These are phyloP conservation scores for Pyropia haitanensis DNA, from an alignment of 23 red algal genomes.

Conservation along the genomic window DNA sequence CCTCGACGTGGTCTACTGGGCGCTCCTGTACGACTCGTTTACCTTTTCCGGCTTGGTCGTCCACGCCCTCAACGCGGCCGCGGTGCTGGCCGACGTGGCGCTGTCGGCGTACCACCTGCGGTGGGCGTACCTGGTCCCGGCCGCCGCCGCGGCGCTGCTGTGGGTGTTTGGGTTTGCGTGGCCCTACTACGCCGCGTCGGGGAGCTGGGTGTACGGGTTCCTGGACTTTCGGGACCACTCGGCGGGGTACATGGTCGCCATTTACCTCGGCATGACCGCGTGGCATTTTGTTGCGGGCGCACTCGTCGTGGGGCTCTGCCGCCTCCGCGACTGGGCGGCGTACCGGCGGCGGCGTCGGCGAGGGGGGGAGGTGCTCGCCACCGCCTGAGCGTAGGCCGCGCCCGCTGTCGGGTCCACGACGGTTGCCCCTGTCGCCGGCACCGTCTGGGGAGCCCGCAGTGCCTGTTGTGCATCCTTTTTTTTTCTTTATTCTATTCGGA, in stretches of 20 bases:
- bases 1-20: slow-evolving; percentile 41
- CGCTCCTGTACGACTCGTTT: slow-evolving; percentile 18
- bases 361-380: too few species aligned
- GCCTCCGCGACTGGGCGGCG: slow-evolving; percentile 9
- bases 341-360: background rate
- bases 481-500: too few species aligned
- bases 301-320: slow-evolving; percentile 19
- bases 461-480: too few species aligned
- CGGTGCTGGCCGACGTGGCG: slow-evolving; percentile 21
- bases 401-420: too few species aligned
- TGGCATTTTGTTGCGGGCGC: slow-evolving; percentile 30
- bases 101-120: slow-evolving; percentile 8
- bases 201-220: slow-evolving; percentile 29
- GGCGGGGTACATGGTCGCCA: slow-evolving; percentile 18
- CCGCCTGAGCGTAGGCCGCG: too few species aligned
- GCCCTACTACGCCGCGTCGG: slow-evolving; percentile 22
- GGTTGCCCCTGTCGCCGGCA: too few species aligned
- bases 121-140: slow-evolving; percentile 16
- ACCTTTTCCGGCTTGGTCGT: slow-evolving; percentile 7
- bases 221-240: slow-evolving; percentile 12
- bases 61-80: slow-evolving; percentile 18
- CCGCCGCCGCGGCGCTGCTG: too few species aligned
- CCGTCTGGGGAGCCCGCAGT: too few species aligned
- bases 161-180: slow-evolving; percentile 22
- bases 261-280: slow-evolving; percentile 17